phyloP scores from a whole-genome alignment of 208 protist species.

The Crithidia brevicula region DNA sequence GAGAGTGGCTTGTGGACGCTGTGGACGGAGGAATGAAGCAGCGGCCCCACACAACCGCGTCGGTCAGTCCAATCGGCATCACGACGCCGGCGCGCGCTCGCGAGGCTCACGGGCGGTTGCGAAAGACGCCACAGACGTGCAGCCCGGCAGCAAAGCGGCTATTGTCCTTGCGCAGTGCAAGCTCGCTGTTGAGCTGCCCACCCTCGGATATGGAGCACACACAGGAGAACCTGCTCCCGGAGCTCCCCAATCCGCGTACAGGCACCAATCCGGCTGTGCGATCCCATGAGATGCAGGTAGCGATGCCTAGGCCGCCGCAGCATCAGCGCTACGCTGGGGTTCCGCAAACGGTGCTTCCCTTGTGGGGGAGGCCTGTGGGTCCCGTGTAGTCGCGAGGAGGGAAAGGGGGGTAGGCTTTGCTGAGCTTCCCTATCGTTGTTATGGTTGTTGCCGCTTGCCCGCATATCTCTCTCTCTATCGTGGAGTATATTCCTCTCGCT shows the following conservation, averaged over 20 bases:
- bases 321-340: background rate
- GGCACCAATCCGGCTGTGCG: no score
- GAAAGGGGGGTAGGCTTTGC: no score
- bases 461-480: no score
- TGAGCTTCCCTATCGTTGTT: background rate
- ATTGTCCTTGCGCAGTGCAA: background rate
- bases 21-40: no score
- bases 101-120: background rate
- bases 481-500: background rate
- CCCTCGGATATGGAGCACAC: background rate
- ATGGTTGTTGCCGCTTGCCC: no score
- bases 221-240: background rate
- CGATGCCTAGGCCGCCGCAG: background rate
- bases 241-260: no score
- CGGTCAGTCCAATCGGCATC: background rate
- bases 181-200: background rate
- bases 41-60: background rate
- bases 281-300: no score
- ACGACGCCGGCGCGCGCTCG: background rate
- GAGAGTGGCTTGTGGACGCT: no score
- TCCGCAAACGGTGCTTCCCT: slow-evolving; percentile 1
- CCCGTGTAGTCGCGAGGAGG: background rate
- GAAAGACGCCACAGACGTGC: background rate
- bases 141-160: background rate
- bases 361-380: slow-evolving; percentile 10